phyloP scores from a whole-genome alignment of 257 asterid genomes.

The Thymus mandschuricus region DNA sequence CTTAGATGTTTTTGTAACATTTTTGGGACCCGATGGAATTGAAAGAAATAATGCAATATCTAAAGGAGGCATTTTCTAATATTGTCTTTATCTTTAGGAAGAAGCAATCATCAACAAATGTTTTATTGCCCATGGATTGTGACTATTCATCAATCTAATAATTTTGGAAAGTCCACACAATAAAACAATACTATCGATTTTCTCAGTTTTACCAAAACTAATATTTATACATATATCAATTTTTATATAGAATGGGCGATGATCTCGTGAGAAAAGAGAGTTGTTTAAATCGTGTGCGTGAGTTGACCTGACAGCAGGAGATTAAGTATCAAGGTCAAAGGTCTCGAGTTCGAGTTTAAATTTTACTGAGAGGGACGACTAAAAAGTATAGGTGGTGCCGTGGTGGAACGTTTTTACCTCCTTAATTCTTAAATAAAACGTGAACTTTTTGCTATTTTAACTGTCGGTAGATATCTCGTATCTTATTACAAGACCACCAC shows the following conservation, averaged over 20 bases:
- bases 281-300: no score
- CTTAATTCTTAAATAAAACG: no score
- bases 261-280: no score
- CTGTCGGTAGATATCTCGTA: no score
- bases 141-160: constrained; percentile 32
- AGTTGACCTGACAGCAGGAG: no score
- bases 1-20: constrained; percentile 18
- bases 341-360: no score
- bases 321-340: no score
- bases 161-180: constrained; percentile 6
- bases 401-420: no score
- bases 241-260: neutral
- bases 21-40: constrained; percentile 10
- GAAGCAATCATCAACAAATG: constrained; percentile 36
- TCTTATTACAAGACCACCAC: no score
- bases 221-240: neutral
- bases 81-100: constrained; percentile 38
- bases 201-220: neutral
- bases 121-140: constrained; percentile 34
- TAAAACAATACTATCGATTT: neutral
- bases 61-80: constrained; percentile 32
- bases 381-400: no score
- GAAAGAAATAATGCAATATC: constrained; percentile 33
- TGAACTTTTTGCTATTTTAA: no score
- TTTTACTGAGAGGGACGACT: no score